These are phyloP conservation scores for Plectosphaerella cucumerina DNA, from an alignment of 2,329 filamentous ascomycete species.

Conservation along the genomic window DNA sequence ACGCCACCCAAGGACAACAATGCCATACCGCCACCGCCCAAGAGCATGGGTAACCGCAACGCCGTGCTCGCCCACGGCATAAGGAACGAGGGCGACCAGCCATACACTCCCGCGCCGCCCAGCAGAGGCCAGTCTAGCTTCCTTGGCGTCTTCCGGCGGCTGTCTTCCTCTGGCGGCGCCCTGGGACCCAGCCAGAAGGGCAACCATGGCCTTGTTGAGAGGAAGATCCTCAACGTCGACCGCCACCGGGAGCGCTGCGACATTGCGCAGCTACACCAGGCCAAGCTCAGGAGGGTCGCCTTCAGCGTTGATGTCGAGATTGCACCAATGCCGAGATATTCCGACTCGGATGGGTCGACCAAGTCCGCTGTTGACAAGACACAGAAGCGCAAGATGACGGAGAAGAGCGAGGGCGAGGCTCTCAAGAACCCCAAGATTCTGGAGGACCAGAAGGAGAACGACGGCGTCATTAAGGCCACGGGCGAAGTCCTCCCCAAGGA, in stretches of 20 bases:
- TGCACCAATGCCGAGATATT: slow-evolving; percentile 77
- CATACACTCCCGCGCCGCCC: slow-evolving; percentile 72
- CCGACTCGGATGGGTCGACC: slow-evolving; percentile 49
- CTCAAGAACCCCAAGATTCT: slow-evolving; percentile 61
- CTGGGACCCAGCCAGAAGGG: slow-evolving; percentile 43
- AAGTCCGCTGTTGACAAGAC: slow-evolving; percentile 39
- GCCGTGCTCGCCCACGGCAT: slow-evolving; percentile 55
- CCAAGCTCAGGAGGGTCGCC: slow-evolving; percentile 80
- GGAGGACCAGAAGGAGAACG: slow-evolving; percentile 52
- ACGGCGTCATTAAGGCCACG: slow-evolving; percentile 32
- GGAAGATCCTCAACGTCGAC: slow-evolving; percentile 82
- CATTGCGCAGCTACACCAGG: slow-evolving; percentile 72
- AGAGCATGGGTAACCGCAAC: slow-evolving; percentile 48
- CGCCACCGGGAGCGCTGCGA: slow-evolving; percentile 72
- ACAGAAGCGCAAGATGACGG: slow-evolving; percentile 59
- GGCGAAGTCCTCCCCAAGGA: slow-evolving; percentile 35
- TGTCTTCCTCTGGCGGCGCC: slow-evolving; percentile 64
- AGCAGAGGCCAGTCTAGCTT: slow-evolving; percentile 67
- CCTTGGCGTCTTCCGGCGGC: slow-evolving; percentile 73
- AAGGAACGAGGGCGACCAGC: slow-evolving; percentile 55
- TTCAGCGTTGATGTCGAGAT: slow-evolving; percentile 99
- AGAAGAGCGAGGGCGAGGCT: slow-evolving; percentile 70
- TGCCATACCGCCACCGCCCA: slow-evolving; percentile 27
- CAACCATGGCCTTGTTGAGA: slow-evolving; percentile 70
- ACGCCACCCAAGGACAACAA: slow-evolving; percentile 26